Conservation (phyloP, 305 asterid genomes). For the Withania somnifera region DNA sequence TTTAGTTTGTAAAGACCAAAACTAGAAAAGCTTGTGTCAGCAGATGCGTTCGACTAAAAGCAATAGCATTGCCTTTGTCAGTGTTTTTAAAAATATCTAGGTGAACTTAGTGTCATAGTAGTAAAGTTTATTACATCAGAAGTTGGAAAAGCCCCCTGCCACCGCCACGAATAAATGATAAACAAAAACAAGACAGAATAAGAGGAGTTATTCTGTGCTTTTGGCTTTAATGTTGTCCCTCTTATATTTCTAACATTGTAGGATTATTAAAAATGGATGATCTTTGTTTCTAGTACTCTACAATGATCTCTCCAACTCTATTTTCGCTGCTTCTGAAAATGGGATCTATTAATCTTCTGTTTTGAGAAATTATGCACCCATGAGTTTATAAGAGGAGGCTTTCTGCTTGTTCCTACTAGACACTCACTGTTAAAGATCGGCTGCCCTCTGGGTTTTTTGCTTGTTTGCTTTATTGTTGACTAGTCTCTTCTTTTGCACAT, state of each 20-base stretch:
- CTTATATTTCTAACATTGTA: neutral
- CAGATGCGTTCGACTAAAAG: neutral
- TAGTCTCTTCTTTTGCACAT: neutral
- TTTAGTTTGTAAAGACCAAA: neutral
- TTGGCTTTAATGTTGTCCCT: neutral
- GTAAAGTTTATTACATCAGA: neutral
- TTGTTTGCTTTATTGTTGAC: neutral
- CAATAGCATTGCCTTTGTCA: neutral
- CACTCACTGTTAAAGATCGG: neutral
- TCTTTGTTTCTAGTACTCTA: neutral
- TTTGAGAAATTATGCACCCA: neutral
- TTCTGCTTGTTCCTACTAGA: neutral
- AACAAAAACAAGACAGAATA: neutral
- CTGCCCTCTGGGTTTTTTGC: neutral
- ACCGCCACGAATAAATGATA: neutral
- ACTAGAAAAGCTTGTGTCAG: neutral
- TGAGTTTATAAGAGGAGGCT: neutral
- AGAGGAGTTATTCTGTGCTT: neutral
- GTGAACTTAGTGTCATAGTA: neutral
- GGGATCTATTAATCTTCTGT: neutral
- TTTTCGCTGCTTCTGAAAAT: neutral
- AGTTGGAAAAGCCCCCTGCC: neutral
- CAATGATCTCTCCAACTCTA: neutral
- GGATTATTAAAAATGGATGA: neutral
- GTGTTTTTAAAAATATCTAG: neutral